These are phyloP conservation scores for Tilletia caries DNA, from an alignment of 1,284 basidiomycete genomes.

Conservation along the genomic window DNA sequence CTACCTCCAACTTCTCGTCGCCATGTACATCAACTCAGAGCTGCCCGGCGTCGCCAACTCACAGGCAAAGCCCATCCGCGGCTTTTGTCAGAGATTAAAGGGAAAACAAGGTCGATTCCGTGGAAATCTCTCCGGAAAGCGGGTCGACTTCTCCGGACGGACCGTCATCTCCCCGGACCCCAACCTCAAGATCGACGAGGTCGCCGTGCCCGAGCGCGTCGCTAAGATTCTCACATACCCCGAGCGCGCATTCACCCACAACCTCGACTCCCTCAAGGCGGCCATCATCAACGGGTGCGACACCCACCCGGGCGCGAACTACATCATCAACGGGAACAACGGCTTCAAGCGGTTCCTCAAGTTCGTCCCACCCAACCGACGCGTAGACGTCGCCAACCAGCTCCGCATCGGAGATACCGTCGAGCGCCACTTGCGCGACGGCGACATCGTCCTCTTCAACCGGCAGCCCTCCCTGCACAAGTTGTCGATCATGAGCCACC, in stretches of 20 bases:
- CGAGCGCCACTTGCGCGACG: slow-evolving; percentile 90
- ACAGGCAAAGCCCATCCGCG: slow-evolving; percentile 56
- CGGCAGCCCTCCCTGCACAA: slow-evolving; percentile 93
- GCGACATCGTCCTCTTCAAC: slow-evolving; percentile 97
- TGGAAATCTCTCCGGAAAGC: slow-evolving; percentile 96
- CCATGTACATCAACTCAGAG: slow-evolving; percentile 98
- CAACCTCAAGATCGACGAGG: slow-evolving; percentile 83
- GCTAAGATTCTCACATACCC: slow-evolving; percentile 95
- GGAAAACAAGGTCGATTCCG: slow-evolving; percentile 98
- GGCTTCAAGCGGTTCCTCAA: slow-evolving; percentile 65
- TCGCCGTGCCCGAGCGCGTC: slow-evolving; percentile 88
- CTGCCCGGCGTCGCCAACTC: slow-evolving; percentile 66
- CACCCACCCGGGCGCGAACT: slow-evolving; percentile 93
- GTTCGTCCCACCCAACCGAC: slow-evolving; percentile 37
- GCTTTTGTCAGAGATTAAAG: slow-evolving; percentile 96
- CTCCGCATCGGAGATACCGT: slow-evolving; percentile 81
- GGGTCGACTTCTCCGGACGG: slow-evolving; percentile 96
- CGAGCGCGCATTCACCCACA: slow-evolving; percentile 88
- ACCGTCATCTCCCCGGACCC: slow-evolving; percentile 99
- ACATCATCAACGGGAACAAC: slow-evolving; percentile 68
- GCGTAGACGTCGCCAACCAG: slow-evolving; percentile 63
- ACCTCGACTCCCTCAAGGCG: slow-evolving; percentile 72
- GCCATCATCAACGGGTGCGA: slow-evolving; percentile 88
- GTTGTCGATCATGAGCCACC: slow-evolving; percentile 86
- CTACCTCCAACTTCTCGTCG: slow-evolving; percentile 86